phyloP scores from a whole-genome alignment of 1,284 basidiomycete species.

The Boletus austroedulis region DNA sequence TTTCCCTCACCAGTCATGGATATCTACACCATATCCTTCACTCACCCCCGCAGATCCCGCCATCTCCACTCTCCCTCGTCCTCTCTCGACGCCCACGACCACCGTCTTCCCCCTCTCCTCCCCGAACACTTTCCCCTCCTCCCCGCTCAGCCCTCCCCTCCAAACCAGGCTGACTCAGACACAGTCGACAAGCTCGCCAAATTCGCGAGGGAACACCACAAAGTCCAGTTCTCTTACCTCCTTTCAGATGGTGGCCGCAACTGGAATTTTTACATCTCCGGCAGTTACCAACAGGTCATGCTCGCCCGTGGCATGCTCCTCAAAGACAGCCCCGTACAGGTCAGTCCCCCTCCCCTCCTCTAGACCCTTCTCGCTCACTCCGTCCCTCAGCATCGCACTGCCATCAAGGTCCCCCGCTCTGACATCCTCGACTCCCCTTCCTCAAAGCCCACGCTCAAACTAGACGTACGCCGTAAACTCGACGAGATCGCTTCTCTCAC shows the following conservation, averaged over 20 bases:
- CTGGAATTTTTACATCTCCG: constrained; percentile 91
- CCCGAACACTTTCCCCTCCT: constrained; percentile 38
- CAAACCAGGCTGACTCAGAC: constrained; percentile 55
- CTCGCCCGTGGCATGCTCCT: constrained; percentile 84
- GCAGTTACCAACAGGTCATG: constrained; percentile 92
- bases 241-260: constrained; percentile 67
- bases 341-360: constrained; percentile 34
- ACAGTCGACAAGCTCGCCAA: constrained; percentile 79
- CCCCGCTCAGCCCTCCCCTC: constrained; percentile 45
- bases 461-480: constrained; percentile 81
- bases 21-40: constrained; percentile 90
- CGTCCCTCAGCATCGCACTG: constrained; percentile 63
- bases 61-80: constrained; percentile 55
- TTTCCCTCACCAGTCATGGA: constrained; percentile 59
- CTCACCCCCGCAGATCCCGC: constrained; percentile 76
- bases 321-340: constrained; percentile 86
- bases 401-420: constrained; percentile 87
- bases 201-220: constrained; percentile 77
- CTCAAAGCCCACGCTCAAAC: constrained; percentile 80
- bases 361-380: constrained; percentile 16
- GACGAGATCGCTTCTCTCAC: constrained; percentile 92
- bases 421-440: constrained; percentile 88
- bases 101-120: constrained; percentile 45
- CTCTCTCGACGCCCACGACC: constrained; percentile 60
- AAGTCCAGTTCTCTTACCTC: constrained; percentile 78